Conservation (phyloP, 228 moss, liverwort and hornwort species). For the Sphagnum fallax region DNA sequence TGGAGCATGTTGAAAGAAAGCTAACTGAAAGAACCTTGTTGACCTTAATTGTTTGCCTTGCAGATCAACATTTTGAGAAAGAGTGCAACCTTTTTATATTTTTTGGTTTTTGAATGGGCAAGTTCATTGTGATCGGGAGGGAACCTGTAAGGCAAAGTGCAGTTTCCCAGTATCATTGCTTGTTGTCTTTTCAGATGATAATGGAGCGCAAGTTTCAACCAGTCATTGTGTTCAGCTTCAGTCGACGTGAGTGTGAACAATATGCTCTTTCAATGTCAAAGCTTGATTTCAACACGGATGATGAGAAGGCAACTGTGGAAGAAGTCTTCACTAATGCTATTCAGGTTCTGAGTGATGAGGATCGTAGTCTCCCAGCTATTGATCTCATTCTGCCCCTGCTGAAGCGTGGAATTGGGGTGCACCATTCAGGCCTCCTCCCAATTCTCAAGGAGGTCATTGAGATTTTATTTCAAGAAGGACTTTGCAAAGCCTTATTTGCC, state of each 20-base stretch:
- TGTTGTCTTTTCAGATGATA: conserved; percentile 25
- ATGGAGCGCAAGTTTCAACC: conserved; percentile 54
- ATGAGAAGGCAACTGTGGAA: conserved; percentile 32
- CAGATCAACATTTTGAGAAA: too few species aligned
- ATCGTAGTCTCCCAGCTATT: conserved; percentile 40
- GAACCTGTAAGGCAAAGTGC: too few species aligned
- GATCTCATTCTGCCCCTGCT: conserved; percentile 38
- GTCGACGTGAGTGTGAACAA: conserved; percentile 39
- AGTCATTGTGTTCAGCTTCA: conserved; percentile 52
- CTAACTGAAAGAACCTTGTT: too few species aligned
- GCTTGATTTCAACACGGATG: conserved; percentile 41
- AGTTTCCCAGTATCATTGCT: too few species aligned
- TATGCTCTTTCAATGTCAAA: conserved; percentile 35
- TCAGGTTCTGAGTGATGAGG: conserved; percentile 40
- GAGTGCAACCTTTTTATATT: too few species aligned
- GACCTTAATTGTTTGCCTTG: too few species aligned
- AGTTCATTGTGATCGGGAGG: too few species aligned
- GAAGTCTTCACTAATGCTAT: conserved; percentile 41
- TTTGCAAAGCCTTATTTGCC: conserved; percentile 46
- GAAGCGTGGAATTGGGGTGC: conserved; percentile 42
- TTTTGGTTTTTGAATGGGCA: too few species aligned
- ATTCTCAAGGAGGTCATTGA: conserved; percentile 49
- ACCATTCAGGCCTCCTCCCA: conserved; percentile 49
- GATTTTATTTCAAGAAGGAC: conserved; percentile 48
- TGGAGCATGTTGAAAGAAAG: too few species aligned